Base-by-base conservation (phyloP, 352 stramenopile genomes). In the Globisporangium okanoganense region DNA sequence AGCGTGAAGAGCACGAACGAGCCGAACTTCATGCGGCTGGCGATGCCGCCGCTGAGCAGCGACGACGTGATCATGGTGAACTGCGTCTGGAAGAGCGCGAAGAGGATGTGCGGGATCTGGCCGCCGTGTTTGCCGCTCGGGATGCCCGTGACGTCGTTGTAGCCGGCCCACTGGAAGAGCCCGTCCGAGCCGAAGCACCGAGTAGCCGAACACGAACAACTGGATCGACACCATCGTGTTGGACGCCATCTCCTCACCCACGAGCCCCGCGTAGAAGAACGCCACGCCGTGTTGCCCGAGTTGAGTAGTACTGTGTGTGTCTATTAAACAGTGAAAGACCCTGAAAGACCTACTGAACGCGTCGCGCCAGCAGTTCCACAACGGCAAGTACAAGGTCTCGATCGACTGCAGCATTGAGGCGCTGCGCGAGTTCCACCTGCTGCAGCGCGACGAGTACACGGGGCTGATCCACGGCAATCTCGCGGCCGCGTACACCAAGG, bases 61-160 rank as follows among this genome's bases (percentile, higher is more conserved):
- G 85, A 83, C 7, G 86, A 84, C 0, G 81, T 88, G 63, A 95
- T 90, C 58, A 82, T 86, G 12, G 87, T 86, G 57, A 94, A 95
- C 54, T 89, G 82, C 14, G 80, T 89, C 67, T 95, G 87, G 67
- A 89, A 95, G 59, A 93, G 73, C 33, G 82, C 81, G 64, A 87
- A 92, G 24, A 92, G 51, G 22, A 82, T 72, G 55, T 89, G 74
- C 10, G 87, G 87, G 60, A 93, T 89, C 22, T 71, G 49, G 22
- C 67, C 62, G 24, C 76, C 81, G 61, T 92, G 89, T 1, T 76
- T 73, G 50, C 75, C 77, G 48, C 72, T 77, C 9, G 71, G 64
- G 22, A 58, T 63, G 20, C 64, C 63, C n/a, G 62, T 72, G 13
- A 90, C 76, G 70, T 87, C 58, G 55, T 83, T 80, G 65, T 88